Base-by-base conservation (phyloP, 2,329 filamentous ascomycete genomes). In the Phialocephala subalpina region DNA sequence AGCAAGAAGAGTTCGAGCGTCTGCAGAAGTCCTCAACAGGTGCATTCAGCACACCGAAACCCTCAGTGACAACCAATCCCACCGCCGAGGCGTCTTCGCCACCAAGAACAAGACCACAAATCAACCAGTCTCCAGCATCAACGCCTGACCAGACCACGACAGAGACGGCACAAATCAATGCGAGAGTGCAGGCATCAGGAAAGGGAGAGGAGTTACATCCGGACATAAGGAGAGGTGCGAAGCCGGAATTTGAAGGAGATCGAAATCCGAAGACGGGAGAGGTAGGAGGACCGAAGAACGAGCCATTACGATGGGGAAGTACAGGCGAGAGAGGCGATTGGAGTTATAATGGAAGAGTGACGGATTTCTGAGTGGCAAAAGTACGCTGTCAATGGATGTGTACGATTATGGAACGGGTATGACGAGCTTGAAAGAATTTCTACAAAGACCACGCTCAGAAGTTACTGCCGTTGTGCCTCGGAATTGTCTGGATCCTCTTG, bases 221-320 rank as follows among this genome's bases (percentile, higher is more conserved):
- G 0, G 89, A 93, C 77, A 81, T 95, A 64, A 84, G 90, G 70
- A 83, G 89, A 69, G 95, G 95, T 40, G 91, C 94, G 52, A 87
- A 90, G 74, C 94, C 96, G 1, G 95, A 98, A 81, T 99, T 99
- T 74, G 90, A 95, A 72, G 96, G 96, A 65, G 94, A 98, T 62
- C 85, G 84, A 63, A 98, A 99, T 78, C 96, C 96, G 2, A 91
- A 90, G 83, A 99, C 96, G 1, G 96, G 96, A 27, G 96, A 99
- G 84, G 88, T 97, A 12, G 96, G 96, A 6, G 96, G 96, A 0
- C 96, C 96, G 6, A 99, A 98, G 88, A 98, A 97, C 76, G 95
- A 99, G 80, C 96, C 96, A 60, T 76, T 98, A 77, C 83, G 94
- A 73, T 97, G 95, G 95, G 94, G 94, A 0, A 82, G 85, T 20